phyloP scores from a whole-genome alignment of 805 yeast genomes.

The Metschnikowia cerradonensis region DNA sequence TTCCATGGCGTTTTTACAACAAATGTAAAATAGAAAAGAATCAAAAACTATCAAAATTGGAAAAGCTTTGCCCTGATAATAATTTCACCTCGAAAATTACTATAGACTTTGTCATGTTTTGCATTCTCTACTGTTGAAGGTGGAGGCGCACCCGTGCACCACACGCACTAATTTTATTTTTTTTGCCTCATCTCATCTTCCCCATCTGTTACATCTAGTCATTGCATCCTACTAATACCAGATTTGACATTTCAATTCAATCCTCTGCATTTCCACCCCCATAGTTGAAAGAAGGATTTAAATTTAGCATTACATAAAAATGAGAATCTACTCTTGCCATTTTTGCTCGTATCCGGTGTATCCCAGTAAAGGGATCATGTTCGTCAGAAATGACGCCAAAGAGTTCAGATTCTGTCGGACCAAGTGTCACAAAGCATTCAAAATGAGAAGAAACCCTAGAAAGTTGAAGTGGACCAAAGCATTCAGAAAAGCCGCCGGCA shows the following conservation, averaged over 20 bases:
- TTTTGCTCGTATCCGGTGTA: constrained; percentile 97
- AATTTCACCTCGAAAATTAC: too few species aligned
- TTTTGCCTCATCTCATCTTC: constrained; percentile 16
- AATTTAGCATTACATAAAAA: constrained; percentile 23
- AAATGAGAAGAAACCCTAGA: constrained; percentile 97
- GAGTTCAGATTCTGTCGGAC: constrained; percentile 97
- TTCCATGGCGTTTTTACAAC: too few species aligned
- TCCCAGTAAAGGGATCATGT: constrained; percentile 85
- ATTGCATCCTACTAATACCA: constrained; percentile 1
- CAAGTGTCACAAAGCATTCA: constrained; percentile 95
- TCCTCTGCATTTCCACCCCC: background rate
- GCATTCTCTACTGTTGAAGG: background rate
- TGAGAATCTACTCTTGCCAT: constrained; percentile 91
- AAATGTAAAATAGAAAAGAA: too few species aligned
- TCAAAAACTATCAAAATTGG: too few species aligned
- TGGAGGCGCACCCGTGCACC: constrained; percentile 17
- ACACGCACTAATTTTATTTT: constrained; percentile 7
- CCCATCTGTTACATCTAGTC: constrained; percentile 1
- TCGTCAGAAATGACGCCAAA: constrained; percentile 96
- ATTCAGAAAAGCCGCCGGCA: constrained; percentile 98
- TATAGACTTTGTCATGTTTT: background rate
- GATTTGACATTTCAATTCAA: constrained; percentile 6
- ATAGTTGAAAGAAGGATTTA: background rate
- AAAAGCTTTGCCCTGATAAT: too few species aligned
- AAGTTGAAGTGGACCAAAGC: constrained; percentile 98